Conservation (phyloP, 108 stramenopile species). For the Conticribra guillardii region DNA sequence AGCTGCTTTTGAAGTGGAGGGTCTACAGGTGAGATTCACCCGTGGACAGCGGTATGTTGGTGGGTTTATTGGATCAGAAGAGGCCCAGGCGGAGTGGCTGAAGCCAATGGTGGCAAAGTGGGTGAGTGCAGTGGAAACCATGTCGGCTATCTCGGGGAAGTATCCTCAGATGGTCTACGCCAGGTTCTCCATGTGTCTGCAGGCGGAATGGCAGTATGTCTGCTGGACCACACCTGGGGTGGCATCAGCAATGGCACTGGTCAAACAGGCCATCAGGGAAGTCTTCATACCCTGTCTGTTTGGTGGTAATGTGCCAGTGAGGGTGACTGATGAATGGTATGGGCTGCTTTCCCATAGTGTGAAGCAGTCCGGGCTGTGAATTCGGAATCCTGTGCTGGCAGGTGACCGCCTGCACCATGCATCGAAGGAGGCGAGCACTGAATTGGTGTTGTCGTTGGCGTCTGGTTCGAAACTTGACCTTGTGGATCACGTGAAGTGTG, state of each 20-base stretch:
- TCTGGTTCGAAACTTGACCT: neutral
- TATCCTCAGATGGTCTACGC: constrained; percentile 37
- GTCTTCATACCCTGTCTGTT: constrained; percentile 32
- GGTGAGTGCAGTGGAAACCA: constrained; percentile 6
- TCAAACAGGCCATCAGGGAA: constrained; percentile 14
- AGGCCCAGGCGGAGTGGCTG: constrained; percentile 15
- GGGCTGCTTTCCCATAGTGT: constrained; percentile 8
- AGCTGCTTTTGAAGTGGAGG: neutral
- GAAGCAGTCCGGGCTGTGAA: constrained; percentile 6
- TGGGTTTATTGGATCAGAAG: constrained; percentile 24
- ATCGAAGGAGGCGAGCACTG: neutral
- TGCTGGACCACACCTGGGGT: constrained; percentile 18
- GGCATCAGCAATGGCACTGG: neutral
- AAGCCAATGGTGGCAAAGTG: constrained; percentile 6
- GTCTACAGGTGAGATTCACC: constrained; percentile 2
- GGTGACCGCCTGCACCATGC: neutral
- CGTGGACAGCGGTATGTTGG: constrained; percentile 32
- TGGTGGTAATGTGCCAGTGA: neutral
- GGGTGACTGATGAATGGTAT: constrained; percentile 9
- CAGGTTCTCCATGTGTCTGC: constrained; percentile 17
- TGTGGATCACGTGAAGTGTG: neutral
- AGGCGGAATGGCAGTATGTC: constrained; percentile 38
- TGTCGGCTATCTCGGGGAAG: constrained; percentile 13
- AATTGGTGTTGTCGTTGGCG: neutral
- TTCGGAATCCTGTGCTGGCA: constrained; percentile 2